Evolutionary conservation across 208 protist genomes (phyloP).

Genomic region (Perkinsela sp.): DNA sequence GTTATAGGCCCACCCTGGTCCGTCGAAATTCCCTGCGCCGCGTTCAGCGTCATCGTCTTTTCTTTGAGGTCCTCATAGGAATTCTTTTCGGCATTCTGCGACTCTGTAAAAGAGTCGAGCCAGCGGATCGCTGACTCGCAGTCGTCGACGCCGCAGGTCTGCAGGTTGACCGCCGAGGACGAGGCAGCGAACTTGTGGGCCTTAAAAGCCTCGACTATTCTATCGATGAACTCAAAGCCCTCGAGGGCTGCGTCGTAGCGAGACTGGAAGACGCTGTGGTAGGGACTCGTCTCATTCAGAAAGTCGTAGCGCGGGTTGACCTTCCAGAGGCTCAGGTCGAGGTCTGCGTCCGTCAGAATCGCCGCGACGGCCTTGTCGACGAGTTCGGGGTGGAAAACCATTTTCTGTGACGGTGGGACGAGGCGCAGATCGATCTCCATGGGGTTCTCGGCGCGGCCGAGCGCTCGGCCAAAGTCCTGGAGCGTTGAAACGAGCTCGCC

Average conservation of each 20-base stretch:
- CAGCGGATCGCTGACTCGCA: neutral
- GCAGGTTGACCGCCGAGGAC: neutral
- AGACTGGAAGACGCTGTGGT: neutral
- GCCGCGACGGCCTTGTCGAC: neutral
- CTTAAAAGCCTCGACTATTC: neutral
- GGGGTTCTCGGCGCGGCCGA: neutral
- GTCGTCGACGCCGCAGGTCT: neutral
- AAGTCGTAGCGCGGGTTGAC: neutral
- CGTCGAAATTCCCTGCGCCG: neutral
- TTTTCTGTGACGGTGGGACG: neutral
- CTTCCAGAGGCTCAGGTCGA: neutral
- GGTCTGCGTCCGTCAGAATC: neutral
- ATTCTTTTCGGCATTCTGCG: neutral
- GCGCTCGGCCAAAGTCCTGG: neutral
- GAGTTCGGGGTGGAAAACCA: neutral
- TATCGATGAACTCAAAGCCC: neutral
- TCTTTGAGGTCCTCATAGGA: too few species aligned
- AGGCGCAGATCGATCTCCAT: neutral
- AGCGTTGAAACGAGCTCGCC: neutral
- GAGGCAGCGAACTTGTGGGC: neutral
- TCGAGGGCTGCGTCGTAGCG: neutral
- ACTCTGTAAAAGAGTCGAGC: neutral
- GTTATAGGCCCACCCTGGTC: neutral
- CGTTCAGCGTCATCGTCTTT: too few species aligned
- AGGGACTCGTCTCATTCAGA: neutral